Evolutionary conservation across 257 asterid genomes (phyloP).

Genomic region (Haberlea rhodopensis): DNA sequence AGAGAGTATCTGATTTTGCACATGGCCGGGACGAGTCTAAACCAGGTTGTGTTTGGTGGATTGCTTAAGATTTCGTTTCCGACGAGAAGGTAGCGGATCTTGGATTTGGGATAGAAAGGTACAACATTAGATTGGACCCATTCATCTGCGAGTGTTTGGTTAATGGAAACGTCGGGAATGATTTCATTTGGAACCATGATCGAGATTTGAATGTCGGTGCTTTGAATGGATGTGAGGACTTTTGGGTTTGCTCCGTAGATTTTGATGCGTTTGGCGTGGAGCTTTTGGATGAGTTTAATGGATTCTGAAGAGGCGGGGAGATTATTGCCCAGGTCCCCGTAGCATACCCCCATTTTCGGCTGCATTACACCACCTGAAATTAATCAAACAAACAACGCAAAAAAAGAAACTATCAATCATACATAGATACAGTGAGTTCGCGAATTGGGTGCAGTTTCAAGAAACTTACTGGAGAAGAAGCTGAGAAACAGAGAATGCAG

Average conservation of each 20-base stretch:
- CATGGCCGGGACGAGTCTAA: slow-evolving; percentile 82
- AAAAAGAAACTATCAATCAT: background rate
- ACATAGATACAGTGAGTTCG: background rate
- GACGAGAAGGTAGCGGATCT: too few species aligned
- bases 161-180: too few species aligned
- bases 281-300: slow-evolving; percentile 46
- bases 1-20: slow-evolving; percentile 59
- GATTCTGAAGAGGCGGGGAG: too few species aligned
- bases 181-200: too few species aligned
- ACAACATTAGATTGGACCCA: too few species aligned
- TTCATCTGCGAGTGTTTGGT: too few species aligned
- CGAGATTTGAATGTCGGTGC: slow-evolving; percentile 66
- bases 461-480: slow-evolving; percentile 34
- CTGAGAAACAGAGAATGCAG: slow-evolving; percentile 23
- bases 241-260: slow-evolving; percentile 65
- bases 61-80: too few species aligned
- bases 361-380: too few species aligned
- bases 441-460: too few species aligned
- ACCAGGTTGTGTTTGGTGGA: slow-evolving; percentile 74
- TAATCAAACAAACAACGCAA: background rate
- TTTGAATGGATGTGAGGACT: slow-evolving; percentile 58
- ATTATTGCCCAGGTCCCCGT: too few species aligned
- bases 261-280: slow-evolving; percentile 68
- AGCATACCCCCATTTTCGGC: too few species aligned
- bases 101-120: too few species aligned